phyloP scores from a whole-genome alignment of 139 green algal species.

The Closterium sp. region DNA sequence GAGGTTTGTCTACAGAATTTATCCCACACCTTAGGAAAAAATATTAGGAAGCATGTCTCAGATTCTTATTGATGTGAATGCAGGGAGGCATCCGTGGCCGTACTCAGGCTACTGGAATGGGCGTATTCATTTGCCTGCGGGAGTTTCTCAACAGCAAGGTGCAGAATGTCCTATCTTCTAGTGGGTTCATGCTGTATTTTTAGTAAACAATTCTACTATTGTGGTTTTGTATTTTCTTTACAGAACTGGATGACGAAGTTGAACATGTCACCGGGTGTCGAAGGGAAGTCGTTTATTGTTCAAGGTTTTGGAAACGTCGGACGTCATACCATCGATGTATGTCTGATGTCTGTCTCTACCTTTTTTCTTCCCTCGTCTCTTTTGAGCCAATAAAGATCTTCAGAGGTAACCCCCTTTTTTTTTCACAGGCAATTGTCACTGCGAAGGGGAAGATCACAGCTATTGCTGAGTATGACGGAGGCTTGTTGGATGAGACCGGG shows the following conservation, averaged over 20 bases:
- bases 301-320: constrained; percentile 58
- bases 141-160: constrained; percentile 51
- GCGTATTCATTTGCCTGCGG: constrained; percentile 54
- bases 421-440: constrained; percentile 38
- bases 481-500: constrained; percentile 41
- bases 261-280: constrained; percentile 19
- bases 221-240: neutral
- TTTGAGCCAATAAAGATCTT: neutral
- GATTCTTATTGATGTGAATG: neutral
- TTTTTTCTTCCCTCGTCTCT: neutral
- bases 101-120: constrained; percentile 46
- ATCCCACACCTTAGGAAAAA: neutral
- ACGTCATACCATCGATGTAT: constrained; percentile 38
- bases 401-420: neutral
- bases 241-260: constrained; percentile 15
- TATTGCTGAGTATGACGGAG: constrained; percentile 50
- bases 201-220: neutral
- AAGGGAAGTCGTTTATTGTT: constrained; percentile 56
- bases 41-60: neutral
- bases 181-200: neutral
- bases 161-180: neutral
- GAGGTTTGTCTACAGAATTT: constrained; percentile 14
- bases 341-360: too few relatives aligned
- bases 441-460: constrained; percentile 49
- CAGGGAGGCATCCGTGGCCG: constrained; percentile 54